Conservation (phyloP, 148 eudicot genomes). For the Diospyros lotus region DNA sequence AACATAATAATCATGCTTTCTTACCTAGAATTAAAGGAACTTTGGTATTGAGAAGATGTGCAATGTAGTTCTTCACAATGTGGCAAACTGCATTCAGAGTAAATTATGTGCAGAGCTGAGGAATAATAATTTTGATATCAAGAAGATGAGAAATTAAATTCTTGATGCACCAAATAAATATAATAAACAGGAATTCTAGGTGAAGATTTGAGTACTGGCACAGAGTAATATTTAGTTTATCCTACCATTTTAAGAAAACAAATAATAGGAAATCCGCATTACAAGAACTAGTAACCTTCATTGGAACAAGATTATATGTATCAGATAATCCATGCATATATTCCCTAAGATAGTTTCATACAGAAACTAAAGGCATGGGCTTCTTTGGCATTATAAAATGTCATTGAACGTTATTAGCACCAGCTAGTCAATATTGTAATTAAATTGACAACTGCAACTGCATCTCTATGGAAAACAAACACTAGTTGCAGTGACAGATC, state of each 20-base stretch:
- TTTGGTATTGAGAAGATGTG: conserved; percentile 60
- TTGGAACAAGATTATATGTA: background rate
- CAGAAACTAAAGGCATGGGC: background rate
- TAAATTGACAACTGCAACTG: background rate
- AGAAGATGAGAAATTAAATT: conserved; percentile 13
- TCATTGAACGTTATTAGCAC: background rate
- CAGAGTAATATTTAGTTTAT: background rate
- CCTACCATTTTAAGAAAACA: background rate
- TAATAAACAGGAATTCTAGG: background rate
- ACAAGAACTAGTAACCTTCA: background rate
- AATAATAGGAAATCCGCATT: background rate
- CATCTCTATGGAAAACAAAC: no score
- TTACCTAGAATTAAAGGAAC: conserved; percentile 91
- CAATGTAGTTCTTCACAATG: conserved; percentile 82
- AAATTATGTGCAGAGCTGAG: background rate
- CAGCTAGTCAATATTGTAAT: background rate
- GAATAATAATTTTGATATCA: background rate
- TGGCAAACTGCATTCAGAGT: conserved; percentile 66
- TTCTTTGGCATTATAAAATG: background rate
- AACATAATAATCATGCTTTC: background rate
- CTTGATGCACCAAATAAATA: conserved; percentile 11
- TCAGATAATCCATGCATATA: background rate
- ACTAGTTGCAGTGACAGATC: no score
- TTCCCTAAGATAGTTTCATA: background rate
- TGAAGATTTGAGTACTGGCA: background rate